A percentile compares a stretch with the other conserved stretches of the same genome.
These are phyloP conservation scores for Asterochloris erici DNA, from an alignment of 139 green algal genomes.

Conservation along the genomic window DNA sequence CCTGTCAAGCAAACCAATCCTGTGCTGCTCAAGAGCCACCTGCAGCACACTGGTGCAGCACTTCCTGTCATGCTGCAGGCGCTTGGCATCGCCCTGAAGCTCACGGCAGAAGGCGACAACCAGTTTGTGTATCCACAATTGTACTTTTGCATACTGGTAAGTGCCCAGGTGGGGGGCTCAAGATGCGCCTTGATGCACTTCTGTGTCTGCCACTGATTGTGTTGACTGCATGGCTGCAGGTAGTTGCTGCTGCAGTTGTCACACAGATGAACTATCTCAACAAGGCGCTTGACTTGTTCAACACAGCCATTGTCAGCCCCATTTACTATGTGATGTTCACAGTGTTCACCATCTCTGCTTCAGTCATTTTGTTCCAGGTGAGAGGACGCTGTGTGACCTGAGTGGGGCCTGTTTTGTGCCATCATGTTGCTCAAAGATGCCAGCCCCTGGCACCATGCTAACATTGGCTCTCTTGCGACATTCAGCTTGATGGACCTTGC, in stretches of 20 bases:
- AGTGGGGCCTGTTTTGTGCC: background rate
- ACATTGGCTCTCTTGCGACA: too few relatives aligned
- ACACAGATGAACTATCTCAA: conserved; percentile 98
- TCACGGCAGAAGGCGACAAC: conserved; percentile 92
- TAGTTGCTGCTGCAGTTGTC: conserved; percentile 82
- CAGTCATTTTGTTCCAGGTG: conserved; percentile 73
- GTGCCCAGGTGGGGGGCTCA: background rate
- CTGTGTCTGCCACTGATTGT: background rate
- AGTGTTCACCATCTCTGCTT: conserved; percentile 79
- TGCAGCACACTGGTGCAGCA: background rate
- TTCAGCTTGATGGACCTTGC: background rate
- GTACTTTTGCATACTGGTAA: conserved; percentile 68
- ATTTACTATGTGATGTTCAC: conserved; percentile 99
- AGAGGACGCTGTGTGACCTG: background rate
- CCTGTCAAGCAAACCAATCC: background rate
- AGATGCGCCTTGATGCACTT: background rate
- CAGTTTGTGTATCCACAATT: conserved; percentile 77
- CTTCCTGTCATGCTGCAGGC: conserved; percentile 47
- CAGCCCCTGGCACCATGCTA: too few relatives aligned
- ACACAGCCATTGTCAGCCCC: conserved; percentile 94
- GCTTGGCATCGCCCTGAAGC: conserved; percentile 92
- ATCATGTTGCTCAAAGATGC: too few relatives aligned
- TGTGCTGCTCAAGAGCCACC: too few relatives aligned
- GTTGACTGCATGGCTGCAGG: conserved; percentile 28
- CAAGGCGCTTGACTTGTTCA: conserved; percentile 96